A percentile compares a stretch with the other conserved stretches of the same genome.
Evolutionary conservation across 257 asterid genomes (phyloP).

Genomic region (Ligustrum vulgare): DNA sequence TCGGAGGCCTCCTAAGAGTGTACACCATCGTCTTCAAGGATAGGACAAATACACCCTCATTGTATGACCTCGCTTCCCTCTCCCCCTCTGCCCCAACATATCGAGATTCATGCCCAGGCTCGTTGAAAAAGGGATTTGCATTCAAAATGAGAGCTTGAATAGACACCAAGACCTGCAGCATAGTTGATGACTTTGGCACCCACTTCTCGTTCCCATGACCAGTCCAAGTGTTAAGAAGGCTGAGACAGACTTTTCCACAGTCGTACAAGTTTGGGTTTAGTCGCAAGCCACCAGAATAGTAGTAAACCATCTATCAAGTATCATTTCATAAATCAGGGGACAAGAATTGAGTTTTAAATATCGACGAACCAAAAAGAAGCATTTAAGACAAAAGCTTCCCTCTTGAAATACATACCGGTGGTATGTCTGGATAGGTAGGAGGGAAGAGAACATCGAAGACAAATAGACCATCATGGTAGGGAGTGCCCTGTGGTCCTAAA

Average conservation of each 20-base stretch:
- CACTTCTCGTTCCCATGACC: slow-evolving; percentile 53
- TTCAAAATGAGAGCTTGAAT: slow-evolving; percentile 57
- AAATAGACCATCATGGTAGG: slow-evolving; percentile 63
- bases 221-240: slow-evolving; percentile 60
- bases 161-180: slow-evolving; percentile 59
- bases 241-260: slow-evolving; percentile 64
- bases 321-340: background rate
- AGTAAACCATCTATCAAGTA: slow-evolving; percentile 45
- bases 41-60: slow-evolving; percentile 37
- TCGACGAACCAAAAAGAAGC: background rate
- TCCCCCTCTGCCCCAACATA: slow-evolving; percentile 43
- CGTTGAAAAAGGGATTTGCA: slow-evolving; percentile 50
- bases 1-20: slow-evolving; percentile 52
- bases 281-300: slow-evolving; percentile 56
- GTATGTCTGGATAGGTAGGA: slow-evolving; percentile 41
- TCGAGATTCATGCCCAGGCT: slow-evolving; percentile 43
- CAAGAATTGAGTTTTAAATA: background rate
- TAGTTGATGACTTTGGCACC: slow-evolving; percentile 50
- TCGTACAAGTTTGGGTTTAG: slow-evolving; percentile 57
- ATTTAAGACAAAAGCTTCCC: background rate
- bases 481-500: slow-evolving; percentile 63
- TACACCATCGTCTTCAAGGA: slow-evolving; percentile 59
- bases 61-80: slow-evolving; percentile 34
- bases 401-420: slow-evolving; percentile 42
- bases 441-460: slow-evolving; percentile 54